Evolutionary conservation across 139 green algal species (phyloP).

Genomic region (Choricystis sp.): DNA sequence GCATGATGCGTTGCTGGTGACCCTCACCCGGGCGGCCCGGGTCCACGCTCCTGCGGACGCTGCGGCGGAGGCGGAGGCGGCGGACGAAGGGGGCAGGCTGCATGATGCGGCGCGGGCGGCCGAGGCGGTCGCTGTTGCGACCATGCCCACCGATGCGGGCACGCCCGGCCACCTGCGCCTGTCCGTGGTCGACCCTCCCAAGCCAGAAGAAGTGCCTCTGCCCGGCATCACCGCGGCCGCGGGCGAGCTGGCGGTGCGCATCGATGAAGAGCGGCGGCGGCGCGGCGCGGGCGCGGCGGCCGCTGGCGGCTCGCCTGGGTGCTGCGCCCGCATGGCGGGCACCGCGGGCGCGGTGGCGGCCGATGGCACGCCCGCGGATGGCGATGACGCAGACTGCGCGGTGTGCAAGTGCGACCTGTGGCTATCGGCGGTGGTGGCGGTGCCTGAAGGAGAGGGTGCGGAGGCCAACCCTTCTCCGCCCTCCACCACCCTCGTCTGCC

Average conservation of each 20-base stretch:
- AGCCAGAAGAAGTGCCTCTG: background rate
- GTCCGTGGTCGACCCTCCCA: background rate
- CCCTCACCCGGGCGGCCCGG: slow-evolving; percentile 23
- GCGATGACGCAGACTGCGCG: slow-evolving; percentile 36
- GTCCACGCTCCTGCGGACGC: background rate
- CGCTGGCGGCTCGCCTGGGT: slow-evolving; percentile 1
- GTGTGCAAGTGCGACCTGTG: slow-evolving; percentile 54
- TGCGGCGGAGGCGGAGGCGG: background rate
- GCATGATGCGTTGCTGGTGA: slow-evolving; percentile 48
- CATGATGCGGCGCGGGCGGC: background rate
- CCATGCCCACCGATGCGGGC: background rate
- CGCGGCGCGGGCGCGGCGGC: background rate
- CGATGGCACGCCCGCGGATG: slow-evolving; percentile 29
- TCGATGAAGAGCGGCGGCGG: slow-evolving; percentile 29
- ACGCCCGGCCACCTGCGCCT: background rate
- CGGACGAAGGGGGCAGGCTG: background rate
- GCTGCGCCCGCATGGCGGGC: background rate
- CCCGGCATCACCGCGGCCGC: slow-evolving; percentile 24
- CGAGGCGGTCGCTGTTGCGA: background rate
- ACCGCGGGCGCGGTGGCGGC: background rate
- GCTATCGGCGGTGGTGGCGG: slow-evolving; percentile 45
- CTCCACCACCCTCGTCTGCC: slow-evolving; percentile 32
- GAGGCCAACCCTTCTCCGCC: no score
- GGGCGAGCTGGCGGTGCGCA: slow-evolving; percentile 38
- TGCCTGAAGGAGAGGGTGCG: no score